Conservation (phyloP, 2,329 filamentous ascomycete genomes). For the Cladosporium sp. region DNA sequence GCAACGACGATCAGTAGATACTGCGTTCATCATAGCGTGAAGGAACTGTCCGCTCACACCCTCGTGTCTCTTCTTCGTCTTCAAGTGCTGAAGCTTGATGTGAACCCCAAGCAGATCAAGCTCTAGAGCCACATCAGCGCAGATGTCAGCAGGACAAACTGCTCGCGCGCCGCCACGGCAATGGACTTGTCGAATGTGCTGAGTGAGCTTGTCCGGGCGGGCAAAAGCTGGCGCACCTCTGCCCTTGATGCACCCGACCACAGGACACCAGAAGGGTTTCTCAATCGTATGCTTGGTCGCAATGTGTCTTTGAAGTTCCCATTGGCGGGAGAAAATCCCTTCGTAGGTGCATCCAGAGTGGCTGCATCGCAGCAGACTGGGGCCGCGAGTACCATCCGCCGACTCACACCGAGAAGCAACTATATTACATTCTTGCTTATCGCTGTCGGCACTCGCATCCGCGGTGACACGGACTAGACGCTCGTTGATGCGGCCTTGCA, state of each 20-base stretch:
- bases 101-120: not conserved
- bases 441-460: not conserved
- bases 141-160: not conserved
- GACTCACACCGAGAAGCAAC: too few species aligned
- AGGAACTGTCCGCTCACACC: not conserved
- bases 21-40: not conserved
- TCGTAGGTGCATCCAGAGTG: not conserved
- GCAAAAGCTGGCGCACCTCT: not conserved
- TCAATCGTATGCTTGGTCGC: not conserved
- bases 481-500: not conserved
- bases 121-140: not conserved
- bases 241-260: not conserved
- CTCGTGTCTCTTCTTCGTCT: not conserved
- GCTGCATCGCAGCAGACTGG: not conserved
- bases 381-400: not conserved
- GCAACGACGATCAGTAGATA: not conserved
- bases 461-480: not conserved
- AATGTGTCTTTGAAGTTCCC: not conserved
- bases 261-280: not conserved
- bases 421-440: not conserved
- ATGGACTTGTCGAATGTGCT: not conserved
- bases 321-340: not conserved
- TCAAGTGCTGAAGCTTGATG: not conserved
- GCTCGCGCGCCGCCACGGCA: not conserved
- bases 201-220: not conserved